Evolutionary conservation across 208 protist species (phyloP).

Genomic region (Wallacemonas sp.): DNA sequence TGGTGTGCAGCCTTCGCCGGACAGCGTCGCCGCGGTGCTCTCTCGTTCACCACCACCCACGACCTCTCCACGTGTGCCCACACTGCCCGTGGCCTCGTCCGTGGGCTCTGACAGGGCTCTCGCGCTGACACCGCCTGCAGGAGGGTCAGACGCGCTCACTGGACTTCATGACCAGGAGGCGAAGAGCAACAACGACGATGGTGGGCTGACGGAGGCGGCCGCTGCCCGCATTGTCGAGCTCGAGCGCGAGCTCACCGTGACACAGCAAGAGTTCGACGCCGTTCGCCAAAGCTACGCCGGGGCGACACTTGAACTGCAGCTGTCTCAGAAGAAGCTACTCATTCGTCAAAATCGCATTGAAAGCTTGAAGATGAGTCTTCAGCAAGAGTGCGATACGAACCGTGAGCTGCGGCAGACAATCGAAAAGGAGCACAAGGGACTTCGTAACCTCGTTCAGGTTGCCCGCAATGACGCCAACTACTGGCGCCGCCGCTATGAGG

Average conservation of each 20-base stretch:
- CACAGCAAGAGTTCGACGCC: slow-evolving; percentile 26
- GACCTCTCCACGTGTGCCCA: not conserved
- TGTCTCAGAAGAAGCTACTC: slow-evolving; percentile 63
- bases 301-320: slow-evolving; percentile 49
- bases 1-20: not conserved
- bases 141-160: too few relatives aligned
- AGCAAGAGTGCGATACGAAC: slow-evolving; percentile 50
- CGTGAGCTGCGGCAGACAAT: slow-evolving; percentile 49
- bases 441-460: slow-evolving; percentile 36
- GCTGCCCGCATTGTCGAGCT: slow-evolving; percentile 30
- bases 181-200: not conserved
- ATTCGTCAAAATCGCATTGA: slow-evolving; percentile 79
- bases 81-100: too few relatives aligned
- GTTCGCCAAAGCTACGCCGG: slow-evolving; percentile 43
- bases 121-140: too few relatives aligned
- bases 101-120: too few relatives aligned
- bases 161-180: too few relatives aligned
- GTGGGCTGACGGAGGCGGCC: slow-evolving; percentile 11
- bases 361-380: slow-evolving; percentile 60
- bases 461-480: slow-evolving; percentile 63
- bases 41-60: not conserved
- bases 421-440: slow-evolving; percentile 39
- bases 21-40: not conserved
- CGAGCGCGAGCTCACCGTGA: slow-evolving; percentile 23
- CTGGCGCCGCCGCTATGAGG: slow-evolving; percentile 69